These are phyloP conservation scores for Camelina laxa DNA, from an alignment of 345 rosid species.

Conservation along the genomic window DNA sequence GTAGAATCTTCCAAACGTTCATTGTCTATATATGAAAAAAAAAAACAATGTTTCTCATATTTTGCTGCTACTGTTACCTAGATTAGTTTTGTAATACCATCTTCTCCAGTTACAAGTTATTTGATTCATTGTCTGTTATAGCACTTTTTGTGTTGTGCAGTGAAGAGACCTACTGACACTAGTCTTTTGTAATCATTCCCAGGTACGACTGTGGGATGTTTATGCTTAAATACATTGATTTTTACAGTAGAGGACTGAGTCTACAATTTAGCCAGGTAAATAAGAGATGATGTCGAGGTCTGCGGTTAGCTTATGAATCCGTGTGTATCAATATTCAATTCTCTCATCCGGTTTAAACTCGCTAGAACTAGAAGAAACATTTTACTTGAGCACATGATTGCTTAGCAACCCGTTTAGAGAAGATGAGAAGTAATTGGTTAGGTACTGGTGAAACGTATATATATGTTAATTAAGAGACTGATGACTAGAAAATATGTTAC, in stretches of 20 bases:
- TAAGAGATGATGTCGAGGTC: not conserved
- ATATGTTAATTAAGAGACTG: not conserved
- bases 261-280: slow-evolving; percentile 87
- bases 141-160: not conserved
- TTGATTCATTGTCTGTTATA: slow-evolving; percentile 15
- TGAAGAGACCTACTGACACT: not conserved
- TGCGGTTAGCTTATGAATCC: not conserved
- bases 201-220: slow-evolving; percentile 95
- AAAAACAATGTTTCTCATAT: not conserved
- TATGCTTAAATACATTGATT: slow-evolving; percentile 92
- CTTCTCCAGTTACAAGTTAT: not conserved
- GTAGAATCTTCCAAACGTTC: not conserved
- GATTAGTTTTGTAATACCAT: not conserved
- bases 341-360: not conserved
- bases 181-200: slow-evolving; percentile 1
- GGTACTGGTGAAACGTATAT: too few species aligned
- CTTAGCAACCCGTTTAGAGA: not conserved
- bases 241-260: slow-evolving; percentile 75
- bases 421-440: too few species aligned
- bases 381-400: not conserved
- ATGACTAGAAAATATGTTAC: not conserved
- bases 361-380: not conserved
- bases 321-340: not conserved
- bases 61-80: not conserved
- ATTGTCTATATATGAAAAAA: not conserved